These are phyloP conservation scores for Nidula niveotomentosa DNA, from an alignment of 1,284 basidiomycete genomes.

Conservation along the genomic window DNA sequence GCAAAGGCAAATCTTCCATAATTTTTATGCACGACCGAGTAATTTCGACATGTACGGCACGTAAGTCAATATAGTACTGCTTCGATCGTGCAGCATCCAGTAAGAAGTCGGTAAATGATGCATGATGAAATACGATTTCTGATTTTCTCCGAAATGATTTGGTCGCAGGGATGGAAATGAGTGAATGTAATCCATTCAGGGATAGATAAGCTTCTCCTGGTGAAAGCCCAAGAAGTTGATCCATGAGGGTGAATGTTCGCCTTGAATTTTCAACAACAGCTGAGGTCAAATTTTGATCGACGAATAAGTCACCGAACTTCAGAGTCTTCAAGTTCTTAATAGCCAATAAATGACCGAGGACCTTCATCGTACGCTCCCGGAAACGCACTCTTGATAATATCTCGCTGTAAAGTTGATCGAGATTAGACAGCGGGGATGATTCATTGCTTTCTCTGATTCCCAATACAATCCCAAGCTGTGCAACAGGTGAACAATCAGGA, in stretches of 20 bases:
- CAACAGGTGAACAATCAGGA: constrained; percentile 3
- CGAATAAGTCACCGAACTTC: not conserved
- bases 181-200: not conserved
- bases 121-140: not conserved
- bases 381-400: constrained; percentile 2
- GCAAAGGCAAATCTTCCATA: not conserved
- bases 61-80: not conserved
- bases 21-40: not conserved
- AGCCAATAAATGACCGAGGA: not conserved
- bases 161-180: not conserved
- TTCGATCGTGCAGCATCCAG: not conserved
- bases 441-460: not conserved
- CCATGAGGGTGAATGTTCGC: not conserved
- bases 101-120: not conserved
- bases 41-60: not conserved
- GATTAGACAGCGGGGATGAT: constrained; percentile 7
- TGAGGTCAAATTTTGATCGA: no score
- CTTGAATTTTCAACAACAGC: not conserved
- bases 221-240: not conserved
- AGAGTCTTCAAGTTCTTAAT: not conserved
- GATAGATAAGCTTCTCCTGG: not conserved
- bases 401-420: constrained; percentile 10
- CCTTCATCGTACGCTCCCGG: not conserved
- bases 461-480: constrained; percentile 6
- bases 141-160: not conserved